Conservation (phyloP, 371 early-diverging fungal genomes). For the Syncephalastrum monosporum region DNA sequence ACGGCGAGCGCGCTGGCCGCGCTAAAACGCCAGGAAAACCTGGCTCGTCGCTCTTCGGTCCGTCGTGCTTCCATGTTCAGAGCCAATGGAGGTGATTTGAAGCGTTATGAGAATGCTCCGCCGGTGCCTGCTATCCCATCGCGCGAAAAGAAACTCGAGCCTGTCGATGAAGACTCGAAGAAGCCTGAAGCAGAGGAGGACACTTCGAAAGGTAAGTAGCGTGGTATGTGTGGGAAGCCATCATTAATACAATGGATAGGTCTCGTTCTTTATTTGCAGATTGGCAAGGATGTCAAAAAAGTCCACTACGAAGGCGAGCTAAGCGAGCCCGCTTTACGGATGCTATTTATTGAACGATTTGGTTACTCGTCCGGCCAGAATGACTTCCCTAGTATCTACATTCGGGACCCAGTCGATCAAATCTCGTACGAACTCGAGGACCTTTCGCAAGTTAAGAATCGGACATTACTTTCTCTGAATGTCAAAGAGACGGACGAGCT, state of each 20-base stretch:
- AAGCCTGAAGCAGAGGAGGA: constrained; percentile 3
- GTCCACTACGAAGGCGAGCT: constrained; percentile 55
- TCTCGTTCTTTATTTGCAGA: constrained; percentile 50
- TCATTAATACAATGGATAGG: constrained; percentile 10
- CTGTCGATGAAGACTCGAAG: constrained; percentile 4
- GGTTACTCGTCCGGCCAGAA: constrained; percentile 60
- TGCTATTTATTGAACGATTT: constrained; percentile 68
- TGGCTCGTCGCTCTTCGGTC: constrained; percentile 39
- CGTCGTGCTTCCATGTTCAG: constrained; percentile 49
- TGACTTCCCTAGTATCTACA: constrained; percentile 68
- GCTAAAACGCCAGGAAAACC: constrained; percentile 47
- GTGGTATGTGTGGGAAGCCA: neutral
- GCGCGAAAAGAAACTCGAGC: constrained; percentile 12
- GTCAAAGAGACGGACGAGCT: constrained; percentile 37
- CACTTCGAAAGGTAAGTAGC: constrained; percentile 1
- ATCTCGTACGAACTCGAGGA: constrained; percentile 74
- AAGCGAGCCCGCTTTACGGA: constrained; percentile 58
- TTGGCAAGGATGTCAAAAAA: constrained; percentile 64
- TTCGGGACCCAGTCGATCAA: constrained; percentile 57
- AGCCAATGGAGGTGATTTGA: constrained; percentile 24
- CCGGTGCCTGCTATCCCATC: constrained; percentile 41
- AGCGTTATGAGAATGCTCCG: constrained; percentile 19
- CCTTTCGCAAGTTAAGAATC: constrained; percentile 58
- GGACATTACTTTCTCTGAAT: constrained; percentile 63
- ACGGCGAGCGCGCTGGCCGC: constrained; percentile 48